A percentile compares a stretch with the other conserved stretches of the same genome.
Conservation (phyloP, 2,329 filamentous ascomycete genomes). For the Arthrobotrys sinensis region DNA sequence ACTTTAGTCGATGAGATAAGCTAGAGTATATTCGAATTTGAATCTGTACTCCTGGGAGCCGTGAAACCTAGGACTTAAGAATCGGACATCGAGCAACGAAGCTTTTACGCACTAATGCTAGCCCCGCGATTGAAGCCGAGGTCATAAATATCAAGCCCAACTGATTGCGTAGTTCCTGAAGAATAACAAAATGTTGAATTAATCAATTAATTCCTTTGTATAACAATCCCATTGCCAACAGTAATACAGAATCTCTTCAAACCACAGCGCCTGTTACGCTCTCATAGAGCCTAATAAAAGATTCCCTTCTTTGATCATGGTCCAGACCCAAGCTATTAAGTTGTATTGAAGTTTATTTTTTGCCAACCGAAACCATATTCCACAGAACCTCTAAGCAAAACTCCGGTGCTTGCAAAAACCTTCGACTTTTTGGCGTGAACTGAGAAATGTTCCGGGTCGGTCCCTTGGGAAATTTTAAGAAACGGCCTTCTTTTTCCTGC, state of each 20-base stretch:
- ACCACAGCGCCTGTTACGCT: not conserved
- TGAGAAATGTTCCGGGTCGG: too few species aligned
- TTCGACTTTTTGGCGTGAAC: not conserved
- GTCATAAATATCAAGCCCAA: too few species aligned
- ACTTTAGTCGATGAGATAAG: too few species aligned
- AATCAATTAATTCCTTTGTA: constrained; percentile 1
- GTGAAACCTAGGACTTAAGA: too few species aligned
- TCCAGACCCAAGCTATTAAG: not conserved
- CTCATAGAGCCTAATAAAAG: not conserved
- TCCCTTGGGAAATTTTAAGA: constrained; percentile 5
- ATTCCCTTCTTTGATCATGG: not conserved
- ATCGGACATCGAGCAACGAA: too few species aligned
- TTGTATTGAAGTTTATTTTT: not conserved
- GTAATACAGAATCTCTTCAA: constrained; percentile 5
- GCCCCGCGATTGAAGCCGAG: too few species aligned
- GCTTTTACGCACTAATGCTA: too few species aligned
- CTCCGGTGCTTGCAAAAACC: too few species aligned
- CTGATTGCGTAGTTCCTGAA: not conserved
- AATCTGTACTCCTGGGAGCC: too few species aligned
- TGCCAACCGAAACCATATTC: not conserved
- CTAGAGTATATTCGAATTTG: too few species aligned
- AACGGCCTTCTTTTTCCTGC: constrained; percentile 38
- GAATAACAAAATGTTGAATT: not conserved
- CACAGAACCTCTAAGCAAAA: not conserved
- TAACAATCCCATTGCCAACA: constrained; percentile 8